These are phyloP conservation scores for Athelia psychrophila DNA, from an alignment of 1,284 basidiomycete genomes.

Conservation along the genomic window DNA sequence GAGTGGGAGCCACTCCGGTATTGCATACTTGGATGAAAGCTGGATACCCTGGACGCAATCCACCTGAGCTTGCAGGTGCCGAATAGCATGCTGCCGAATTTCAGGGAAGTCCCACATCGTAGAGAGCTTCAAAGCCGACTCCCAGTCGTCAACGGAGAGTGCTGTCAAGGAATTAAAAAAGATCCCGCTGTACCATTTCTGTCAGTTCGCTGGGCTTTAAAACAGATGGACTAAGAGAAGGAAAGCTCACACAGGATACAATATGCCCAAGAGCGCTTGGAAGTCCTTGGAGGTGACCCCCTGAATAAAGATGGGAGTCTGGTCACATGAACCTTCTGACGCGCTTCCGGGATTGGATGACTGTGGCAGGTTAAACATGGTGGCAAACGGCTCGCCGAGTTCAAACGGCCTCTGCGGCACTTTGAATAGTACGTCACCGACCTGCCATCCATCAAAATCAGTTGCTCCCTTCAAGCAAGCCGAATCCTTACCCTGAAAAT, in stretches of 20 bases:
- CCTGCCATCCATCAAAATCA: background rate
- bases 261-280: background rate
- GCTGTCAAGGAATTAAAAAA: background rate
- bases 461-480: too few species aligned
- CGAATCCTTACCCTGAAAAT: too few species aligned
- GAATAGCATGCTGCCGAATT: background rate
- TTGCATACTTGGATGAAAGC: background rate
- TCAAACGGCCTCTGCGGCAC: background rate
- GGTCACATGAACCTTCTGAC: background rate
- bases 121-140: conserved; percentile 1
- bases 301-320: background rate
- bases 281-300: background rate
- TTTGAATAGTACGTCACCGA: background rate
- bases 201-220: too few species aligned
- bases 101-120: conserved; percentile 4
- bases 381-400: background rate
- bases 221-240: background rate
- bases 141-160: background rate
- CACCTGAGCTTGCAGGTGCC: background rate
- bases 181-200: background rate
- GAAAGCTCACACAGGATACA: background rate
- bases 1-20: background rate
- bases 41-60: background rate
- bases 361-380: background rate
- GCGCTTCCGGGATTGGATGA: background rate